phyloP scores from a whole-genome alignment of 2,329 filamentous ascomycete species.

The Aspergillus sp. region DNA sequence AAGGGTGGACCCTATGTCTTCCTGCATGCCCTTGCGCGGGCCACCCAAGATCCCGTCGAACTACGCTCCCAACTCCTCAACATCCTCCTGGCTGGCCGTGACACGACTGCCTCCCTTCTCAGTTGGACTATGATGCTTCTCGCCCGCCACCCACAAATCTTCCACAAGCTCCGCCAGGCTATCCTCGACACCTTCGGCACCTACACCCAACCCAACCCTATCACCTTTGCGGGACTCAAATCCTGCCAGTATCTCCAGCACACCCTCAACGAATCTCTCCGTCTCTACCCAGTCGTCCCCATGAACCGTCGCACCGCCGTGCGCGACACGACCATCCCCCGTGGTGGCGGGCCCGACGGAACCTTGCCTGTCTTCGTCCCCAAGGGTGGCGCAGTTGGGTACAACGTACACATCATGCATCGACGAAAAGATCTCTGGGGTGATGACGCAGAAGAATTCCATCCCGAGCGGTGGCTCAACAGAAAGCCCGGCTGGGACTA shows the following conservation, averaged over 20 bases:
- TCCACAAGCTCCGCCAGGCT: conserved; percentile 10
- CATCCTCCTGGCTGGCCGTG: conserved; percentile 46
- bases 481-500: conserved; percentile 59
- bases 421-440: conserved; percentile 50
- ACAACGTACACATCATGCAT: conserved; percentile 65
- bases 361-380: conserved; percentile 55
- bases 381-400: conserved; percentile 58
- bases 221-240: conserved; percentile 39
- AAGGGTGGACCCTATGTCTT: conserved; percentile 38
- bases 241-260: conserved; percentile 32
- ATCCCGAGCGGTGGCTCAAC: conserved; percentile 63
- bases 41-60: conserved; percentile 40
- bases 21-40: conserved; percentile 41
- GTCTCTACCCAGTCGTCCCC: conserved; percentile 41
- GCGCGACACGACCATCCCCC: conserved; percentile 37
- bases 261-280: conserved; percentile 34
- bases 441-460: conserved; percentile 45
- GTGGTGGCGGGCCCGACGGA: conserved; percentile 54
- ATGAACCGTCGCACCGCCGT: conserved; percentile 36
- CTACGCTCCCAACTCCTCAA: conserved; percentile 45
- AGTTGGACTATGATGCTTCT: conserved; percentile 29
- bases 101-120: conserved; percentile 44
- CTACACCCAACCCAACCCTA: conserved; percentile 26
- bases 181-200: conserved; percentile 13
- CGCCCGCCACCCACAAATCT: conserved; percentile 11